These are phyloP conservation scores for Crucibulum laeve DNA, from an alignment of 768 basidiomycete species.

Conservation along the genomic window DNA sequence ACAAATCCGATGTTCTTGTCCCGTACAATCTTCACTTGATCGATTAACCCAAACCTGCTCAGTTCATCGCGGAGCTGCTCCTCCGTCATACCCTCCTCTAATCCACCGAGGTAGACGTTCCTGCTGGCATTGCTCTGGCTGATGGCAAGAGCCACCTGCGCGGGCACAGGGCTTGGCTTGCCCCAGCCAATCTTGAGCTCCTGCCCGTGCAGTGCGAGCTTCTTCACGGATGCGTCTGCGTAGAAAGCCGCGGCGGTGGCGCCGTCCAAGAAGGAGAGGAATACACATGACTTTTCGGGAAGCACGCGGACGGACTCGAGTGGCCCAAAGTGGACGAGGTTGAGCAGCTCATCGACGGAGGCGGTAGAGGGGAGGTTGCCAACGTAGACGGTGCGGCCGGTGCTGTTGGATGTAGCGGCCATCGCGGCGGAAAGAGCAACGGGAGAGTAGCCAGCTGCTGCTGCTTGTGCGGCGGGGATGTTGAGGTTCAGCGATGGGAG, in stretches of 20 bases:
- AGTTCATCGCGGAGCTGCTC: constrained; percentile 90
- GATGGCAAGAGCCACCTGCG: constrained; percentile 83
- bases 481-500: constrained; percentile 61
- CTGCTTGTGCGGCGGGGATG: constrained; percentile 64
- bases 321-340: constrained; percentile 96
- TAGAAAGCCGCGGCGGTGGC: constrained; percentile 94
- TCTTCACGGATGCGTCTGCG: constrained; percentile 94
- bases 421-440: constrained; percentile 73
- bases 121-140: constrained; percentile 89
- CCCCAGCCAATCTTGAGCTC: constrained; percentile 99
- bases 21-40: constrained; percentile 98
- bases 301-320: constrained; percentile 92
- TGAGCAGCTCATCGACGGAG: constrained; percentile 95
- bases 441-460: constrained; percentile 62
- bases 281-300: constrained; percentile 96
- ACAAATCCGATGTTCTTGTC: constrained; percentile 99
- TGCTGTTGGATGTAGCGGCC: constrained; percentile 58
- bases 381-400: constrained; percentile 92
- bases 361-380: constrained; percentile 95
- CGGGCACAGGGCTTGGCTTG: constrained; percentile 85
- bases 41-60: constrained; percentile 90
- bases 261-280: constrained; percentile 95
- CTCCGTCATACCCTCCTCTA: constrained; percentile 89
- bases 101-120: constrained; percentile 94
- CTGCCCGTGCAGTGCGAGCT: constrained; percentile 87